These are phyloP conservation scores for Hypoxylon sp. DNA, from an alignment of 2,329 filamentous ascomycete species.

Conservation along the genomic window DNA sequence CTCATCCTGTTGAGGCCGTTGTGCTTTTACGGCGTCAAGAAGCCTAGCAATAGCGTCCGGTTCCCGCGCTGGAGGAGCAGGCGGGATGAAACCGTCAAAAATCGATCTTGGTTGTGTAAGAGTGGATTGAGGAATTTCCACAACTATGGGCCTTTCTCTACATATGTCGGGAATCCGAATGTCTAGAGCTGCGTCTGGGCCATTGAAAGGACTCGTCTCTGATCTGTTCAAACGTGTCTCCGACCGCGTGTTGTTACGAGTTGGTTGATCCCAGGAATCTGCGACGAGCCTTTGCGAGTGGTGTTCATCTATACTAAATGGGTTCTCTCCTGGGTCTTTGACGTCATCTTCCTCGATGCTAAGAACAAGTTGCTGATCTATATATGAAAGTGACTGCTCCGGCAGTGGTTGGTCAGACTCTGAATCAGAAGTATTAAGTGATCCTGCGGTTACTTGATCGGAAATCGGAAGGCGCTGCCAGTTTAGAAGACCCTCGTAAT, in stretches of 20 bases:
- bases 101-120: constrained; percentile 47
- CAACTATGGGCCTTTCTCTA: constrained; percentile 28
- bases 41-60: constrained; percentile 53
- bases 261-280: neutral
- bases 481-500: neutral
- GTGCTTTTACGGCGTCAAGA: constrained; percentile 44
- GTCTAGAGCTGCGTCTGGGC: constrained; percentile 14
- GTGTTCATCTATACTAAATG: neutral
- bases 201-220: constrained; percentile 10
- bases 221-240: constrained; percentile 10
- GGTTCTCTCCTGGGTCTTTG: neutral
- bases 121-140: constrained; percentile 47
- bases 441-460: neutral
- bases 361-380: constrained; percentile 1
- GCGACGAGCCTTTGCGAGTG: neutral
- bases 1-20: constrained; percentile 45
- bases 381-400: constrained; percentile 10
- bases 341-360: constrained; percentile 11
- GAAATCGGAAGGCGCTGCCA: constrained; percentile 19
- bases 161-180: constrained; percentile 2
- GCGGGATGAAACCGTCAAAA: constrained; percentile 50
- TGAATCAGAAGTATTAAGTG: neutral
- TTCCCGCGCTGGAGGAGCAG: constrained; percentile 51
- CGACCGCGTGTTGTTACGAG: neutral
- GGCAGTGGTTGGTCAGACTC: neutral